A percentile compares a stretch with the other conserved stretches of the same genome.
These are phyloP conservation scores for Phytophthora cryptogea DNA, from an alignment of 352 stramenopile genomes.

Conservation along the genomic window DNA sequence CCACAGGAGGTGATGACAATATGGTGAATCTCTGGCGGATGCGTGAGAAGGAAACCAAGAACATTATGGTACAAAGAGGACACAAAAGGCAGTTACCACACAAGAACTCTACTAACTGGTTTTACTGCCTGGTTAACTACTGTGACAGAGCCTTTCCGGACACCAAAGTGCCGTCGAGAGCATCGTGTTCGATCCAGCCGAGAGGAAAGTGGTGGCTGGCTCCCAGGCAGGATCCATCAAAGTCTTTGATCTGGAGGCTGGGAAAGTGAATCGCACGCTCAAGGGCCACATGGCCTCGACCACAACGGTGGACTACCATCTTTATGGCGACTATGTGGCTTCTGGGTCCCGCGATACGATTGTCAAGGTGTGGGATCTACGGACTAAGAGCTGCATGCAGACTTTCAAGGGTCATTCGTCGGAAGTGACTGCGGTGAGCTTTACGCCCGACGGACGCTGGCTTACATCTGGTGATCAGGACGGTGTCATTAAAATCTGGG, in stretches of 20 bases:
- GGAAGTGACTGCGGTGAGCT: conserved; percentile 77
- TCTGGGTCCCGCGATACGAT: conserved; percentile 83
- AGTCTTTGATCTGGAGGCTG: conserved; percentile 80
- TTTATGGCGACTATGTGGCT: conserved; percentile 87
- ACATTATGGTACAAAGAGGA: conserved; percentile 86
- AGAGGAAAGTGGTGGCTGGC: conserved; percentile 78
- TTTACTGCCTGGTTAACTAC: background rate
- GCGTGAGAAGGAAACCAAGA: conserved; percentile 88
- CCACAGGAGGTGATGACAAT: conserved; percentile 78
- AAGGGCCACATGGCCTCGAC: conserved; percentile 88
- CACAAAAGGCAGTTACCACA: too few species aligned
- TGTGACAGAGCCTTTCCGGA: conserved; percentile 64
- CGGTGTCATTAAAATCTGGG: conserved; percentile 85
- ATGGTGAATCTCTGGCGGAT: conserved; percentile 87
- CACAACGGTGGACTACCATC: conserved; percentile 80
- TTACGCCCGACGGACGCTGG: conserved; percentile 84
- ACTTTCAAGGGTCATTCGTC: conserved; percentile 83
- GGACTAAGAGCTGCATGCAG: conserved; percentile 87
- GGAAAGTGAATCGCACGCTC: conserved; percentile 77
- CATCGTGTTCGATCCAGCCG: conserved; percentile 78
- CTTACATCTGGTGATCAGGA: conserved; percentile 77
- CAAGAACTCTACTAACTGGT: too few species aligned
- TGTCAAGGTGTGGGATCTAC: conserved; percentile 88
- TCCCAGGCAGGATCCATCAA: conserved; percentile 86
- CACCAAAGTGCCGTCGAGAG: conserved; percentile 82